Base-by-base conservation (phyloP, 164 flowering plant species). In the Amborella trichopoda region DNA sequence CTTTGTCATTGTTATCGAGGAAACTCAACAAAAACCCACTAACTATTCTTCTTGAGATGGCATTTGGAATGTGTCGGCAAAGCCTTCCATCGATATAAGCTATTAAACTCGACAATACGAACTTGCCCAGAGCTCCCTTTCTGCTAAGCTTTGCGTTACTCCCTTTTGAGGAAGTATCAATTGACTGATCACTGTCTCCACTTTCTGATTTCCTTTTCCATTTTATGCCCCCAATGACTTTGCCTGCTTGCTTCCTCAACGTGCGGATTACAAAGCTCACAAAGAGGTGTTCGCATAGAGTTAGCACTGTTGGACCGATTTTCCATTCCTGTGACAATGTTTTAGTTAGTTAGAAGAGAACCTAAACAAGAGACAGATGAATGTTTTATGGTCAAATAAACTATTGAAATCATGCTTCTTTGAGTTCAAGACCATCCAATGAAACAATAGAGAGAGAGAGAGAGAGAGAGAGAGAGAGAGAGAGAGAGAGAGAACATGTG, bases 81-180 rank as follows among this genome's bases (percentile, higher is more conserved):
- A 91, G 54, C 40, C 96, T 67, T n/a, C 98, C 98, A 64, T 91
- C 98, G 23, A 87, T 23, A 59, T 91, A 86, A 28, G 98, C 96
- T 34, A 91, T 44, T 34, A 81, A 36, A 39, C 88, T 95, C 5
- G 93, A 81, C 39, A 83, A 33, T 13, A 80, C 59, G 61, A 91
- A 91, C 60, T 69, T 80, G 10, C 30, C 73, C 53, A 40, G 69
- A 42, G 26, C 88, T 77, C 75, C 67, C 69, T 54, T 80, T 74
- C 81, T 58, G n/a, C 53, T 26, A 25, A 67, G 30, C 19, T n/a
- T 8, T 37, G 16, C 6, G 8, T 37, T 10, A 21, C 19, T 14
- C n/a, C 6, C 41, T 6, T 37, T 5, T 0, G 4, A 37, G 10
- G 41, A 14, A 21, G 5, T 21, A 37, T 18, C 19, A 37, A 37